A percentile compares a stretch with the other conserved stretches of the same genome.
Conservation (phyloP, 2,329 filamentous ascomycete species). For the Fusarium chuoi region DNA sequence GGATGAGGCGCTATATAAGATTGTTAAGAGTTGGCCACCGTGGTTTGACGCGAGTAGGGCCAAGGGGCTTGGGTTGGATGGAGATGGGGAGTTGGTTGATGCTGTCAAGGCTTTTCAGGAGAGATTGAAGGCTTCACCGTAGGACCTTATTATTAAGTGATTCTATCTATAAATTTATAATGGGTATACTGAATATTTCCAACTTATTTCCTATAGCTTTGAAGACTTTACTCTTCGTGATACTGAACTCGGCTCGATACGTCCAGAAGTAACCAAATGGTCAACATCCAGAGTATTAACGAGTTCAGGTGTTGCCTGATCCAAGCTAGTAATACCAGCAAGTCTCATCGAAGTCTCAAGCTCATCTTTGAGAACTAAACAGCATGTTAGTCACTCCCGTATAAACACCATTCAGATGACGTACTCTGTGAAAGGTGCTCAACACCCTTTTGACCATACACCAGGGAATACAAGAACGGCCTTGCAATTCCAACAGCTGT, state of each 20-base stretch:
- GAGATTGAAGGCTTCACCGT: slow-evolving; percentile 17
- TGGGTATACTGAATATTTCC: background rate
- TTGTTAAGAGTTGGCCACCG: slow-evolving; percentile 66
- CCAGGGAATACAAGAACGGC: slow-evolving; percentile 62
- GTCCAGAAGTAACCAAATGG: slow-evolving; percentile 43
- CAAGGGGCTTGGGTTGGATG: slow-evolving; percentile 60
- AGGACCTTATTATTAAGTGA: background rate
- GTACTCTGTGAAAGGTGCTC: slow-evolving; percentile 66
- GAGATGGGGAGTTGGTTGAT: slow-evolving; percentile 54
- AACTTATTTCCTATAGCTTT: slow-evolving; percentile 22
- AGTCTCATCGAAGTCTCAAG: slow-evolving; percentile 47
- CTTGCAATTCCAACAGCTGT: slow-evolving; percentile 64
- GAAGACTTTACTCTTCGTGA: slow-evolving; percentile 3
- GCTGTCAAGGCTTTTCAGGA: slow-evolving; percentile 45
- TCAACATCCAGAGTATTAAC: slow-evolving; percentile 49
- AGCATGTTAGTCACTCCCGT: background rate
- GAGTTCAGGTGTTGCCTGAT: slow-evolving; percentile 42
- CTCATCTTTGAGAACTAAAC: slow-evolving; percentile 45
- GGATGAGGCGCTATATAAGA: slow-evolving; percentile 58
- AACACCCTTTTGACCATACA: slow-evolving; percentile 65
- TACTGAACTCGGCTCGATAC: slow-evolving; percentile 7
- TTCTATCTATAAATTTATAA: background rate
- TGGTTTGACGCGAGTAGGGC: slow-evolving; percentile 63
- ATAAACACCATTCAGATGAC: slow-evolving; percentile 31
- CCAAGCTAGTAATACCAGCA: slow-evolving; percentile 43